Conservation (phyloP, 108 stramenopile genomes). For the Epithemia pelagica region DNA sequence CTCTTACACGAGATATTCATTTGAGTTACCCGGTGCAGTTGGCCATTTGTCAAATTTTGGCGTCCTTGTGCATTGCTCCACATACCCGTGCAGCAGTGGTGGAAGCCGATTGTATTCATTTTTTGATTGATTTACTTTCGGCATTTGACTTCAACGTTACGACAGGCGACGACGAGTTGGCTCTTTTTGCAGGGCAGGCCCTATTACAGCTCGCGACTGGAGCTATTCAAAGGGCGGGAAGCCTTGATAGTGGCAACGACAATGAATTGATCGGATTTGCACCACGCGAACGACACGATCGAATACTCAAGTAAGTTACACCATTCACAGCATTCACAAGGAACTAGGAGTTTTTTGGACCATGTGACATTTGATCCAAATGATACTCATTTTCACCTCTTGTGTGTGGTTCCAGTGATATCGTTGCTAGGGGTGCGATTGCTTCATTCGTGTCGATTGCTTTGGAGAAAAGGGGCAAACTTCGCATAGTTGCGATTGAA, state of each 20-base stretch:
- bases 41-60: constrained; percentile 48
- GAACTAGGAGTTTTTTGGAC: neutral
- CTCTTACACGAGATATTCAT: constrained; percentile 26
- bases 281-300: constrained; percentile 14
- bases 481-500: constrained; percentile 42
- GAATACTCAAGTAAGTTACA: constrained; percentile 37
- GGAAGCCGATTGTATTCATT: constrained; percentile 36
- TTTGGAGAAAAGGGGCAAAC: constrained; percentile 22
- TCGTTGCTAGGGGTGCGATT: constrained; percentile 56
- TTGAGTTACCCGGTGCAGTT: constrained; percentile 36
- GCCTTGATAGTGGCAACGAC: constrained; percentile 6
- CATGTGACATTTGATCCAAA: neutral
- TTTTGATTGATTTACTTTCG: constrained; percentile 35
- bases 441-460: constrained; percentile 49
- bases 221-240: constrained; percentile 29
- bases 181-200: constrained; percentile 40
- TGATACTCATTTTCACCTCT: neutral
- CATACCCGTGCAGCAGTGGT: constrained; percentile 59
- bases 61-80: constrained; percentile 47
- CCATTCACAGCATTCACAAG: neutral
- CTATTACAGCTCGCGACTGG: constrained; percentile 51
- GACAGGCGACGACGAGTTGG: constrained; percentile 21
- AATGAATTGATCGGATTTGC: constrained; percentile 3
- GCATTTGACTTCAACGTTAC: constrained; percentile 23
- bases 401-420: constrained; percentile 27